These are phyloP conservation scores for Leucocoprinus leucothites DNA, from an alignment of 768 basidiomycete species.

Conservation along the genomic window DNA sequence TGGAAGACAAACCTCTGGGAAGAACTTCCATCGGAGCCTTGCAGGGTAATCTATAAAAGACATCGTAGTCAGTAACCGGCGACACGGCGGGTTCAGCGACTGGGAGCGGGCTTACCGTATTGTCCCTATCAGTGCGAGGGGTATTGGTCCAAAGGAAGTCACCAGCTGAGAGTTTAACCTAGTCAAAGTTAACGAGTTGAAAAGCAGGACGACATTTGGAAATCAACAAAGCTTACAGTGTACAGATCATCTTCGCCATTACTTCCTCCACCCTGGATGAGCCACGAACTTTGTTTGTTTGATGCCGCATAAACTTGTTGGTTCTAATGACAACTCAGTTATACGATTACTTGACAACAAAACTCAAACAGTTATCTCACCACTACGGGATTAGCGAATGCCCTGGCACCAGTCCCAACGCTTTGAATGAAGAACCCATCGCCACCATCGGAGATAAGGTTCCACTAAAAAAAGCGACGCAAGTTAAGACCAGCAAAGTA, in stretches of 20 bases:
- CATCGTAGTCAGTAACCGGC: background rate
- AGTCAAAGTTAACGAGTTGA: background rate
- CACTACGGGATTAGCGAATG: background rate
- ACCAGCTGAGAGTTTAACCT: constrained; percentile 7
- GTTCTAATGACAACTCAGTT: background rate
- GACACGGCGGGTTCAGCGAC: too few species aligned
- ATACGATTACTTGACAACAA: background rate
- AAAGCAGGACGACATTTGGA: background rate
- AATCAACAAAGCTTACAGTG: background rate
- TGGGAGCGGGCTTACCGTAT: background rate
- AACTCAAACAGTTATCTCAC: background rate
- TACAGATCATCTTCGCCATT: constrained; percentile 1
- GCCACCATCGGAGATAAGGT: background rate
- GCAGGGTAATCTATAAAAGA: background rate
- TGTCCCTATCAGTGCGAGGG: background rate
- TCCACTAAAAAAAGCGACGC: background rate
- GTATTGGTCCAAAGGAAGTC: constrained; percentile 10
- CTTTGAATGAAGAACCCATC: constrained; percentile 7
- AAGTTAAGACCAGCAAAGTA: background rate
- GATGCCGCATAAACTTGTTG: constrained; percentile 2
- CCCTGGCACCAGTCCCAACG: constrained; percentile 1
- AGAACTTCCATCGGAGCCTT: constrained; percentile 7
- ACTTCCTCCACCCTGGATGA: background rate
- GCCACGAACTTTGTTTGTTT: constrained; percentile 5
- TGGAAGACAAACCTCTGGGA: constrained; percentile 1